Evolutionary conservation across 176 grass and related monocot genomes (phyloP).

Genomic region (Secale cereale): DNA sequence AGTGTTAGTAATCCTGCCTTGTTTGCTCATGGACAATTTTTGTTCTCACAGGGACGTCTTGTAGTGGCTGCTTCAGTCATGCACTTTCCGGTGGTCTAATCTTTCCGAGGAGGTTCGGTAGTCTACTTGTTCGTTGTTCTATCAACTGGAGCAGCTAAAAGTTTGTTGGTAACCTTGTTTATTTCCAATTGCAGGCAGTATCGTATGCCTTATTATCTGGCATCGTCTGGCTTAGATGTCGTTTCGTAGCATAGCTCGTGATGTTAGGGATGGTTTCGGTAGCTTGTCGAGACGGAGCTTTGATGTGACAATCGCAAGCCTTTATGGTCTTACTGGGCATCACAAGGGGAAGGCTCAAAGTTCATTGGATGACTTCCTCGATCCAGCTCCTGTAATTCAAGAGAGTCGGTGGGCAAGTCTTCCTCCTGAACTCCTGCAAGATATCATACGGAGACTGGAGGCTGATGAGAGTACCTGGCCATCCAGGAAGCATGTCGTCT

Average conservation of each 20-base stretch:
- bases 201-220: slow-evolving; percentile 32
- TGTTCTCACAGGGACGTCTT: slow-evolving; percentile 27
- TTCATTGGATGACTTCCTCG: slow-evolving; percentile 53
- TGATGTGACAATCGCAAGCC: slow-evolving; percentile 75
- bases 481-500: slow-evolving; percentile 72
- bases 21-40: background rate
- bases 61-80: slow-evolving; percentile 6
- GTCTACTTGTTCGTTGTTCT: background rate
- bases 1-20: background rate
- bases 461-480: slow-evolving; percentile 83
- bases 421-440: slow-evolving; percentile 88
- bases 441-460: slow-evolving; percentile 81
- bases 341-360: slow-evolving; percentile 59
- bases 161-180: background rate
- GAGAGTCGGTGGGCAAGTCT: slow-evolving; percentile 83
- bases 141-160: background rate
- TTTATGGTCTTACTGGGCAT: slow-evolving; percentile 65
- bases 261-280: slow-evolving; percentile 87
- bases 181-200: slow-evolving; percentile 21
- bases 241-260: slow-evolving; percentile 86
- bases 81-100: background rate
- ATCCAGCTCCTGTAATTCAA: slow-evolving; percentile 42
- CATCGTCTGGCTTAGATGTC: slow-evolving; percentile 59
- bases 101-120: background rate
- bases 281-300: slow-evolving; percentile 86